A percentile compares a stretch with the other conserved stretches of the same genome.
These are phyloP conservation scores for Guadua angustifolia DNA, from an alignment of 176 grass and related monocot species.

Conservation along the genomic window DNA sequence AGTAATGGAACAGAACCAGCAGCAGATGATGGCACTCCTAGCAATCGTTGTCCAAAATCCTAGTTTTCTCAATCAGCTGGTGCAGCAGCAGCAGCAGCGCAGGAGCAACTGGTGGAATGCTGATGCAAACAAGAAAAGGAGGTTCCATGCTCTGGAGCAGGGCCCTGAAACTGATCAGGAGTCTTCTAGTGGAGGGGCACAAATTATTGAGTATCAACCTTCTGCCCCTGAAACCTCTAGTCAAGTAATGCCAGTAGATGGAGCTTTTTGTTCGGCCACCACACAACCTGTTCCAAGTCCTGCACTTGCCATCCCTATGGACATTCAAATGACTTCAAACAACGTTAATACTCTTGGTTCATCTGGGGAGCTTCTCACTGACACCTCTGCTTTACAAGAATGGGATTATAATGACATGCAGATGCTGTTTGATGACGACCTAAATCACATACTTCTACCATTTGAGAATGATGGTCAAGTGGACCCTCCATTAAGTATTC, in stretches of 20 bases:
- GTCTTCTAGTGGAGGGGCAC: slow-evolving; percentile 23
- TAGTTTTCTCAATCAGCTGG: slow-evolving; percentile 56
- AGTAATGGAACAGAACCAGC: slow-evolving; percentile 81
- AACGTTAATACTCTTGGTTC: slow-evolving; percentile 24
- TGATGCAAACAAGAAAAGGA: slow-evolving; percentile 65
- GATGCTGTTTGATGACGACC: slow-evolving; percentile 16
- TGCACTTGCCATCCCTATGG: slow-evolving; percentile 41
- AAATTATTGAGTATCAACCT: slow-evolving; percentile 55
- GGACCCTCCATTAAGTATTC: slow-evolving; percentile 39
- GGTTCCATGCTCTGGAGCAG: slow-evolving; percentile 56
- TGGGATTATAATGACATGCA: slow-evolving; percentile 36
- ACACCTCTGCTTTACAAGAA: slow-evolving; percentile 34
- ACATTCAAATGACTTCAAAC: slow-evolving; percentile 38
- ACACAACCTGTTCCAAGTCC: slow-evolving; percentile 39
- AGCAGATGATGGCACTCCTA: slow-evolving; percentile 75
- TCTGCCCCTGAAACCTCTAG: slow-evolving; percentile 41
- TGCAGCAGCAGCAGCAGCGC: slow-evolving; percentile 64
- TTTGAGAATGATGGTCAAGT: slow-evolving; percentile 18
- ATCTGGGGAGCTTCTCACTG: slow-evolving; percentile 30
- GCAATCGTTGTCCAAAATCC: slow-evolving; percentile 77
- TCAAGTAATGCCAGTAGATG: slow-evolving; percentile 40
- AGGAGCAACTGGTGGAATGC: slow-evolving; percentile 51
- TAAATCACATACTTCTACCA: slow-evolving; percentile 33
- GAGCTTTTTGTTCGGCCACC: slow-evolving; percentile 4
- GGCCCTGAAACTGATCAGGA: slow-evolving; percentile 50